Evolutionary conservation across 2,329 filamentous ascomycete genomes (phyloP).

Genomic region (Stagonosporopsis chrysanthemi): DNA sequence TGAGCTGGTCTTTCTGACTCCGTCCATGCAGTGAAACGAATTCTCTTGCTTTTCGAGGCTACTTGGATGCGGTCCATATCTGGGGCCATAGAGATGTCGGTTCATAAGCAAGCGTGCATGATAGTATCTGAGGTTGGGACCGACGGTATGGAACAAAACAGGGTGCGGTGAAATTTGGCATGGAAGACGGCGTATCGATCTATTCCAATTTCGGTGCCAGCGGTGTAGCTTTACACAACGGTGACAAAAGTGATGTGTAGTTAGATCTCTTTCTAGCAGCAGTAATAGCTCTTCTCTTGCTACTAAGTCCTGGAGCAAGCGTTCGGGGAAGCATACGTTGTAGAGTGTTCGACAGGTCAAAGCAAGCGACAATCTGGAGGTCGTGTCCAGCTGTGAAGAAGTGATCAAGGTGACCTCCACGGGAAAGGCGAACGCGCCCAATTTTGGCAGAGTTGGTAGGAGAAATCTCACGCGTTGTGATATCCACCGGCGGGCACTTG

Average conservation of each 20-base stretch:
- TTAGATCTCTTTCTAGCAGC: conserved; percentile 24
- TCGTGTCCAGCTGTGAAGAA: conserved; percentile 19
- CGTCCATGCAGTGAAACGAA: neutral
- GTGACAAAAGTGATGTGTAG: conserved; percentile 27
- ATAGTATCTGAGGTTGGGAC: conserved; percentile 20
- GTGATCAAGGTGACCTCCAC: conserved; percentile 28
- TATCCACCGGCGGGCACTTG: neutral
- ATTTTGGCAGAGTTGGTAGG: conserved; percentile 8
- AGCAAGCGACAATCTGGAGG: conserved; percentile 20
- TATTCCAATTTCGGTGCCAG: conserved; percentile 26
- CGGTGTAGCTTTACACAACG: conserved; percentile 29
- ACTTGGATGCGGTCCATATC: conserved; percentile 22
- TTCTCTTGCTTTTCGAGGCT: conserved; percentile 12
- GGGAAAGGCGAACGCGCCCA: conserved; percentile 23
- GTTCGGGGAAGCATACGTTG: conserved; percentile 18
- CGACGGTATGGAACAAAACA: neutral
- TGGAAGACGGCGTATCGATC: conserved; percentile 9
- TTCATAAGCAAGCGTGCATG: conserved; percentile 33
- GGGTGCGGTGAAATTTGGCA: neutral
- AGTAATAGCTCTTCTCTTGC: conserved; percentile 27
- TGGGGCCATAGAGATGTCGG: conserved; percentile 26
- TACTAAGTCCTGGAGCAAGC: conserved; percentile 1
- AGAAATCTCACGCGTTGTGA: conserved; percentile 6
- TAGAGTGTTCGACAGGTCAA: conserved; percentile 28
- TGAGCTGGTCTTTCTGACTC: conserved; percentile 7